A percentile compares a stretch with the other conserved stretches of the same genome.
phyloP scores from a whole-genome alignment of 257 asterid species.

The Hygrophila difformis region DNA sequence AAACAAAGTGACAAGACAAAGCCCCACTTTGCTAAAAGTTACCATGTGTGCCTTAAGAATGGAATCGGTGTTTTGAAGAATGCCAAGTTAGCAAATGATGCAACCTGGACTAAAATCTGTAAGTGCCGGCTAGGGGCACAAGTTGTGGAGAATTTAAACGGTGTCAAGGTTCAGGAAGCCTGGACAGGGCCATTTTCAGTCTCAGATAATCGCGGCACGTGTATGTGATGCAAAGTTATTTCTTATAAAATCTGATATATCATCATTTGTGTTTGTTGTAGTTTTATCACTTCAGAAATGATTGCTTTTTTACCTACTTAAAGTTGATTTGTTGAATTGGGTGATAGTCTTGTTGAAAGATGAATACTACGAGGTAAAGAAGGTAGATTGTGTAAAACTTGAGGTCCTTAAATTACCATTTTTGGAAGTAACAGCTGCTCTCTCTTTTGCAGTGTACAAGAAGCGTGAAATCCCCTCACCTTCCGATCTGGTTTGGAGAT shows the following conservation, averaged over 20 bases:
- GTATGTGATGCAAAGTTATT: conserved; percentile 20
- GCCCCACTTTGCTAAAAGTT: conserved; percentile 33
- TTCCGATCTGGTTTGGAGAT: conserved; percentile 3
- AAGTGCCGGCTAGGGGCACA: conserved; percentile 42
- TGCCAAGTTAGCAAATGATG: conserved; percentile 29
- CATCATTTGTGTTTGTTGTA: too few relatives aligned
- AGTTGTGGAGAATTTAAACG: conserved; percentile 15
- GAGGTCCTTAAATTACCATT: neutral
- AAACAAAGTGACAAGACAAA: conserved; percentile 20
- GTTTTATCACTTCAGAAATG: too few relatives aligned
- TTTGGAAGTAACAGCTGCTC: neutral
- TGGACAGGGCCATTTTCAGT: conserved; percentile 31
- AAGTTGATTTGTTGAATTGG: too few relatives aligned
- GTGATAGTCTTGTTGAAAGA: neutral
- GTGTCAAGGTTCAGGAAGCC: conserved; percentile 29
- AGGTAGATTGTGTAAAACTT: neutral
- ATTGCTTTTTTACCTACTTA: too few relatives aligned
- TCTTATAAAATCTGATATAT: too few relatives aligned
- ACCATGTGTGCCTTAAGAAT: conserved; percentile 16
- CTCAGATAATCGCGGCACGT: conserved; percentile 25
- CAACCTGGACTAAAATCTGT: conserved; percentile 24
- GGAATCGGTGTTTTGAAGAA: conserved; percentile 26
- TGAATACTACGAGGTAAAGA: neutral
- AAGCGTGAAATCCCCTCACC: conserved; percentile 21
- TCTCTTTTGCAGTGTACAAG: conserved; percentile 19